Percentiles rank a stretch among this genome's conserved stretches.
Evolutionary conservation across 1,284 basidiomycete genomes (phyloP).

Genomic region (Afroboletus lepidellus): DNA sequence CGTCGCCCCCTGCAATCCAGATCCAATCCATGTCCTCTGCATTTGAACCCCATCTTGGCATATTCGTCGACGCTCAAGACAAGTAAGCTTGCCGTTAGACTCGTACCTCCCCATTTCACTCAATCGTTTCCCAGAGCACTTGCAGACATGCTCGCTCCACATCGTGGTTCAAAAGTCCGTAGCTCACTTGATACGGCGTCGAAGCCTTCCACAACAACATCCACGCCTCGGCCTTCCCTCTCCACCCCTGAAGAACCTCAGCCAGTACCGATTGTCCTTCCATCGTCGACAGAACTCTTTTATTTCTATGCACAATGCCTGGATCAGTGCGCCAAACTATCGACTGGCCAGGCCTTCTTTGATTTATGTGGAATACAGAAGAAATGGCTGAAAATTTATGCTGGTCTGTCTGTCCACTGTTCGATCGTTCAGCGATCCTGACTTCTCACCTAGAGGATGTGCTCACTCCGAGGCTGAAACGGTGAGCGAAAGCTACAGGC

Average conservation of each 20-base stretch:
- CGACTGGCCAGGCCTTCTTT: slow-evolving; percentile 78
- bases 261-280: slow-evolving; percentile 70
- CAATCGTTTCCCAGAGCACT: slow-evolving; percentile 52
- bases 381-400: slow-evolving; percentile 94
- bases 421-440: neutral
- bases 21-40: slow-evolving; percentile 74
- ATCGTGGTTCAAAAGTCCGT: slow-evolving; percentile 64
- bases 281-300: slow-evolving; percentile 95
- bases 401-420: slow-evolving; percentile 53
- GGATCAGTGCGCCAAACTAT: slow-evolving; percentile 88
- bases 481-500: slow-evolving; percentile 38
- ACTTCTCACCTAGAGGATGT: slow-evolving; percentile 67
- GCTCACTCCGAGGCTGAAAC: slow-evolving; percentile 69
- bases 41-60: slow-evolving; percentile 88
- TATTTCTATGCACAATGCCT: slow-evolving; percentile 96
- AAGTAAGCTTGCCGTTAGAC: slow-evolving; percentile 47
- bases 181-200: slow-evolving; percentile 60
- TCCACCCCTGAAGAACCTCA: slow-evolving; percentile 47
- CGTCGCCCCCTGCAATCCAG: slow-evolving; percentile 46
- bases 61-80: slow-evolving; percentile 97
- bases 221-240: slow-evolving; percentile 39
- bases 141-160: slow-evolving; percentile 78
- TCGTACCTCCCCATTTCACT: neutral
- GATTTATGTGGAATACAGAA: slow-evolving; percentile 80
- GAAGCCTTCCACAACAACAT: slow-evolving; percentile 29